Conservation (phyloP, 2,329 filamentous ascomycete genomes). For the Epichloe sylvatica region DNA sequence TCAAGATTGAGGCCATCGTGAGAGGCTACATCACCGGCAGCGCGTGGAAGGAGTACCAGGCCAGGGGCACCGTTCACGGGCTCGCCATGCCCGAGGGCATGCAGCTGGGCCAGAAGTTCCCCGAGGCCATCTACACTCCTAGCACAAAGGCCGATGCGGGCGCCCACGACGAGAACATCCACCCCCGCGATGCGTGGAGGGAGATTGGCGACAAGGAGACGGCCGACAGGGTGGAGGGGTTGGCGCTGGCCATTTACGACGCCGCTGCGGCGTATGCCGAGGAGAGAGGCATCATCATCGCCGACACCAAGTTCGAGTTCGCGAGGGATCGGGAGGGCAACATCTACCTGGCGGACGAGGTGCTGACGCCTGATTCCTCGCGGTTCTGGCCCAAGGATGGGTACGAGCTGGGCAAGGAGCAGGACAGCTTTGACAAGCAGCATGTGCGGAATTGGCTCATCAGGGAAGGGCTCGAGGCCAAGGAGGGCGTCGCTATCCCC, state of each 20-base stretch:
- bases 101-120: slow-evolving; percentile 55
- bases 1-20: slow-evolving; percentile 31
- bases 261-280: slow-evolving; percentile 47
- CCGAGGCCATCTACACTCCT: slow-evolving; percentile 51
- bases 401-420: slow-evolving; percentile 51
- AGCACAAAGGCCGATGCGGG: slow-evolving; percentile 75
- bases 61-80: slow-evolving; percentile 65
- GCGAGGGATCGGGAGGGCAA: slow-evolving; percentile 32
- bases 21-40: slow-evolving; percentile 80
- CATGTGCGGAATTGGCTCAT: slow-evolving; percentile 72
- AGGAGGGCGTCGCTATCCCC: slow-evolving; percentile 44
- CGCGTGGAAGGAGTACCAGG: slow-evolving; percentile 63
- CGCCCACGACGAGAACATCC: slow-evolving; percentile 74
- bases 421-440: slow-evolving; percentile 84
- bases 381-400: slow-evolving; percentile 71
- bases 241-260: slow-evolving; percentile 20
- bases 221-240: slow-evolving; percentile 17
- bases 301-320: slow-evolving; percentile 39
- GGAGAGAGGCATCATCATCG: slow-evolving; percentile 23
- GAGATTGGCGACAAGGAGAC: slow-evolving; percentile 20
- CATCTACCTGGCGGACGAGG: slow-evolving; percentile 53
- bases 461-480: slow-evolving; percentile 41
- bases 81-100: slow-evolving; percentile 55
- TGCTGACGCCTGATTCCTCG: slow-evolving; percentile 70
- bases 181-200: slow-evolving; percentile 47